A percentile compares a stretch with the other conserved stretches of the same genome.
These are phyloP conservation scores for Yamadazyma takamatsuzukensis DNA, from an alignment of 805 yeast genomes.

Conservation along the genomic window DNA sequence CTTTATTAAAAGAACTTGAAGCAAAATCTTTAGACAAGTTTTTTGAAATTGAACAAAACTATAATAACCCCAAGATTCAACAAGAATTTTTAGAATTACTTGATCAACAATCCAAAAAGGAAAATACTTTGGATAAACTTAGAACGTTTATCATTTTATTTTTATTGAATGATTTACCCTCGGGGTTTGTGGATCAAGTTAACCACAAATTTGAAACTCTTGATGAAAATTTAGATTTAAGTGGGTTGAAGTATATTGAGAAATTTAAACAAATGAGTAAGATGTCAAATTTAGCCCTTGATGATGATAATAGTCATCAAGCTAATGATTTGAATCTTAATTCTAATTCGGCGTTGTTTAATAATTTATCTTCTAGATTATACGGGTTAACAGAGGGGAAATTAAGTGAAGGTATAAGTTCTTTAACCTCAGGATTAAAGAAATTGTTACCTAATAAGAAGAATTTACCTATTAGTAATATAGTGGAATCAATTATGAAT, in stretches of 20 bases:
- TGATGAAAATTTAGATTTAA: slow-evolving; percentile 51
- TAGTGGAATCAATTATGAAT: slow-evolving; percentile 89
- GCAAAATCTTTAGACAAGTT: slow-evolving; percentile 85
- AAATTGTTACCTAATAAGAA: slow-evolving; percentile 84
- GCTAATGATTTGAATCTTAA: slow-evolving; percentile 12
- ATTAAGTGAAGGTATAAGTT: slow-evolving; percentile 84
- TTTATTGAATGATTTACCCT: slow-evolving; percentile 47
- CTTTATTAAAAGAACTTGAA: slow-evolving; percentile 77
- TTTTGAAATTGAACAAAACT: slow-evolving; percentile 90
- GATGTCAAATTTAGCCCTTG: slow-evolving; percentile 18
- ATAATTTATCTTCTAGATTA: slow-evolving; percentile 70
- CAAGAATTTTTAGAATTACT: slow-evolving; percentile 59
- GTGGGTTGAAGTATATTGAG: slow-evolving; percentile 69
- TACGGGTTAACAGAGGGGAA: slow-evolving; percentile 82
- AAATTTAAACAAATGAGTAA: slow-evolving; percentile 63
- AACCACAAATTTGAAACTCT: slow-evolving; percentile 55
- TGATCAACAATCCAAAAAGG: slow-evolving; percentile 48
- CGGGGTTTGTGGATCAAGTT: slow-evolving; percentile 44
- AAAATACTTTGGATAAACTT: slow-evolving; percentile 67
- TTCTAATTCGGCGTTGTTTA: slow-evolving; percentile 56
- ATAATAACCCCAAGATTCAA: slow-evolving; percentile 56
- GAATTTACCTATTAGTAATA: slow-evolving; percentile 81
- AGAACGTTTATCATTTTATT: slow-evolving; percentile 84
- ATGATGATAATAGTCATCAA: slow-evolving; percentile 11
- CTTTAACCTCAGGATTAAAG: slow-evolving; percentile 82